These are phyloP conservation scores for Russula sp. DNA, from an alignment of 768 basidiomycete genomes.

Conservation along the genomic window DNA sequence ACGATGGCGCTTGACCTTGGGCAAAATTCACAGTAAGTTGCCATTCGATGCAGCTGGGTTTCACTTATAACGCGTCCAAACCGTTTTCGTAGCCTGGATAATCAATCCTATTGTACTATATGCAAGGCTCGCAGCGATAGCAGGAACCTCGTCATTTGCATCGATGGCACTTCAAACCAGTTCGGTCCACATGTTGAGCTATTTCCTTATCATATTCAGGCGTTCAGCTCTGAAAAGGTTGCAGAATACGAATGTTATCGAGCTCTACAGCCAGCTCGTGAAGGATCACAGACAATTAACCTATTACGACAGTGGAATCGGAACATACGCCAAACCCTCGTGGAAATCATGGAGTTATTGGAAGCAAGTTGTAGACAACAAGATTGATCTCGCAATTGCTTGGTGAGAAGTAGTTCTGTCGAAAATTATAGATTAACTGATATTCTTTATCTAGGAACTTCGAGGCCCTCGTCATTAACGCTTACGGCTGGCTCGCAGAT, in stretches of 20 bases:
- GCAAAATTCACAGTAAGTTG: no score
- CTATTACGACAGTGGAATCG: constrained; percentile 41
- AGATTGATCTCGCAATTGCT: constrained; percentile 35
- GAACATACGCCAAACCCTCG: constrained; percentile 31
- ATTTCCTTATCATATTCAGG: no score
- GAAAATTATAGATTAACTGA: neutral
- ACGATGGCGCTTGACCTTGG: no score
- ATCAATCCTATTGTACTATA: no score
- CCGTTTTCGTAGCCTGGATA: no score
- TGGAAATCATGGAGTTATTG: neutral
- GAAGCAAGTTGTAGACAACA: constrained; percentile 25
- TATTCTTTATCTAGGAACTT: constrained; percentile 30
- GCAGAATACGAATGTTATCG: constrained; percentile 34
- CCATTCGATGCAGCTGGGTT: no score
- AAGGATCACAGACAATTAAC: constrained; percentile 34
- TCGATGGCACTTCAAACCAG: neutral
- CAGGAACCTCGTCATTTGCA: neutral
- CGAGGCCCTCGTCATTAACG: constrained; percentile 32
- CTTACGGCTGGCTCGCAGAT: constrained; percentile 40
- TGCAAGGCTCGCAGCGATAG: no score
- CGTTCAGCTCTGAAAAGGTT: neutral
- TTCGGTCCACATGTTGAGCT: no score
- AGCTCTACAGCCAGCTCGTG: constrained; percentile 35
- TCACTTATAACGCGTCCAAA: no score
- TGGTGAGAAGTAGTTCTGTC: neutral